Evolutionary conservation across 2,329 filamentous ascomycete species (phyloP).

Genomic region (Dactylellina sp.): DNA sequence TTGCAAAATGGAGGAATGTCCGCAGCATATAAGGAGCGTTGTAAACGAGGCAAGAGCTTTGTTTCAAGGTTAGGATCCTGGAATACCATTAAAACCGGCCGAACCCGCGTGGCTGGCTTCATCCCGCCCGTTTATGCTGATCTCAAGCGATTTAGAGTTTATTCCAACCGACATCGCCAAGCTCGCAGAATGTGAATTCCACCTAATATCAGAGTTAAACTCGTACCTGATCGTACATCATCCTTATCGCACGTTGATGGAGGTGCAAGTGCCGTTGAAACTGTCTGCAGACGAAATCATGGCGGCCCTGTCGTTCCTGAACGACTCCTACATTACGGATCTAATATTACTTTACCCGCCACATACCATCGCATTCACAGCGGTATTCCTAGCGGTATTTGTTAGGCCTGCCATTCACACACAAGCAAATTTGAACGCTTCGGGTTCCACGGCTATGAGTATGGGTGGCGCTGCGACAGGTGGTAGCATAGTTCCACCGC

Average conservation of each 20-base stretch:
- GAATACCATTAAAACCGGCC: slow-evolving; percentile 18
- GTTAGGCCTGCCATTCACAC: slow-evolving; percentile 72
- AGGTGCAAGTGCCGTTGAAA: slow-evolving; percentile 76
- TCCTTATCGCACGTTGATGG: slow-evolving; percentile 83
- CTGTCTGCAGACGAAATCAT: slow-evolving; percentile 82
- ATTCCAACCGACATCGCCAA: slow-evolving; percentile 81
- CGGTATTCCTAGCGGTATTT: slow-evolving; percentile 85
- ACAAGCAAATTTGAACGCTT: slow-evolving; percentile 66
- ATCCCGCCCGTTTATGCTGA: slow-evolving; percentile 52
- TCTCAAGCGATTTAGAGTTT: slow-evolving; percentile 68
- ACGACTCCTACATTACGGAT: slow-evolving; percentile 93
- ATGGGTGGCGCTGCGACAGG: slow-evolving; percentile 60
- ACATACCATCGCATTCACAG: slow-evolving; percentile 88
- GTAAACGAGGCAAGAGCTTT: slow-evolving; percentile 85
- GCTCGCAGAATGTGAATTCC: slow-evolving; percentile 93
- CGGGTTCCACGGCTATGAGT: slow-evolving; percentile 61
- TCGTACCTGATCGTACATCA: slow-evolving; percentile 91
- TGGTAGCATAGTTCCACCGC: slow-evolving; percentile 60
- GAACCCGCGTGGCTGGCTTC: slow-evolving; percentile 40
- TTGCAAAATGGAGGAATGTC: slow-evolving; percentile 97
- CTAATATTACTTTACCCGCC: slow-evolving; percentile 86
- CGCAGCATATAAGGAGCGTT: slow-evolving; percentile 93
- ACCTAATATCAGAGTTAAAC: slow-evolving; percentile 88
- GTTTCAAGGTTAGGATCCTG: slow-evolving; percentile 74
- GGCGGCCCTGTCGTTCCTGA: slow-evolving; percentile 84